These are phyloP conservation scores for Rostrohypoxylon terebratum DNA, from an alignment of 495 filamentous ascomycete species.

Conservation along the genomic window DNA sequence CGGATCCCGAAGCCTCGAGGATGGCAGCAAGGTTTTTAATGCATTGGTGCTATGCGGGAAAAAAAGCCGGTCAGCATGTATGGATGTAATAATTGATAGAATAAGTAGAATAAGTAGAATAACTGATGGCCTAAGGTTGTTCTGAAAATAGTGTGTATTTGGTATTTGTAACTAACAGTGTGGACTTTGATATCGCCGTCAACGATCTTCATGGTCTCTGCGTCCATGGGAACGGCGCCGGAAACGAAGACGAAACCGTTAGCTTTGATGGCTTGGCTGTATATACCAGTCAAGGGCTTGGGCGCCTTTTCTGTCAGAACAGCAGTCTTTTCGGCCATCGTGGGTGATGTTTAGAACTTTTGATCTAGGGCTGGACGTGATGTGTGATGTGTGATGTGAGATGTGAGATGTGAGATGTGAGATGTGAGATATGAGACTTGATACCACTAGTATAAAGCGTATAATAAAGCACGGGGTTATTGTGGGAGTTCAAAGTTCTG, in stretches of 20 bases:
- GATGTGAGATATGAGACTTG: no score
- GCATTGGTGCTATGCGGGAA: slow-evolving; percentile 49
- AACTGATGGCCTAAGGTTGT: no score
- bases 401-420: neutral
- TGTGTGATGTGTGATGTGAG: neutral
- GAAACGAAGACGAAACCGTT: slow-evolving; percentile 79
- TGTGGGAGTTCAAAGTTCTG: neutral
- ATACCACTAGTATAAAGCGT: no score
- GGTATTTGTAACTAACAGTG: slow-evolving; percentile 39
- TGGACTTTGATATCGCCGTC: slow-evolving; percentile 70
- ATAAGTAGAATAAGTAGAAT: no score
- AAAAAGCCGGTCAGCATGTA: slow-evolving; percentile 51
- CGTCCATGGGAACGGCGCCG: slow-evolving; percentile 76
- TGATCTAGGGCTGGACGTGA: no score
- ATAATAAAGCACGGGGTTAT: neutral
- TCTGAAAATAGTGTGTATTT: no score
- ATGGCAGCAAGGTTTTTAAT: slow-evolving; percentile 74
- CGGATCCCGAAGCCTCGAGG: slow-evolving; percentile 71
- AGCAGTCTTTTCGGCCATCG: slow-evolving; percentile 47
- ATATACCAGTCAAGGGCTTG: slow-evolving; percentile 56
- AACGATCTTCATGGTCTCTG: slow-evolving; percentile 72
- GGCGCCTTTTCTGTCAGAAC: slow-evolving; percentile 62
- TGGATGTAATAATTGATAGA: no score
- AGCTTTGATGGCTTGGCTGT: slow-evolving; percentile 80
- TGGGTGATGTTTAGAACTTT: neutral